These are phyloP conservation scores for Auricularia sp. DNA, from an alignment of 768 basidiomycete genomes.

Conservation along the genomic window DNA sequence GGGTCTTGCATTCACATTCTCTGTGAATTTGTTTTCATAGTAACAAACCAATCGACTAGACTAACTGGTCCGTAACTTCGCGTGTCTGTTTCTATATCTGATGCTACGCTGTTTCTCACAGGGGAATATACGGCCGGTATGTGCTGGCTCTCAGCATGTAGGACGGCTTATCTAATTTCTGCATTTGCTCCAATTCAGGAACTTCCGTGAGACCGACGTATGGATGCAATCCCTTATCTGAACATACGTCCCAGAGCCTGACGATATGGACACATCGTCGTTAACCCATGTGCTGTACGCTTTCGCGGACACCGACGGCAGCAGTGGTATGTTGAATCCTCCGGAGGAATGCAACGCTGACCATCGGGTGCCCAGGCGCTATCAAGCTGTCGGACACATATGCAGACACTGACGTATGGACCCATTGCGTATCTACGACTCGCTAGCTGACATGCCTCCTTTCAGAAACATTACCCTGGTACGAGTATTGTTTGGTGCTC, in stretches of 20 bases:
- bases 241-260: slow-evolving; percentile 40
- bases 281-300: slow-evolving; percentile 71
- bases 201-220: slow-evolving; percentile 40
- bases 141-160: neutral
- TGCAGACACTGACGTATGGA: neutral
- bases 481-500: neutral
- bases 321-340: slow-evolving; percentile 35
- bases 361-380: neutral
- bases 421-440: slow-evolving; percentile 1
- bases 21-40: neutral
- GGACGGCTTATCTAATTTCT: neutral
- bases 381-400: neutral
- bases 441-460: neutral
- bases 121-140: slow-evolving; percentile 44
- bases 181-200: slow-evolving; percentile 20
- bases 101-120: neutral
- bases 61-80: neutral
- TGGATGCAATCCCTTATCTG: slow-evolving; percentile 1
- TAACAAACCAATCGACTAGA: neutral
- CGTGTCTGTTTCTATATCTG: neutral
- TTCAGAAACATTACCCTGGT: slow-evolving; percentile 45
- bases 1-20: neutral
- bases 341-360: neutral
- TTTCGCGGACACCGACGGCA: slow-evolving; percentile 68
- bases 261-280: slow-evolving; percentile 44